A percentile compares a stretch with the other conserved stretches of the same genome.
Evolutionary conservation across 2,329 filamentous ascomycete genomes (phyloP).

Genomic region (Aureobasidium musti): DNA sequence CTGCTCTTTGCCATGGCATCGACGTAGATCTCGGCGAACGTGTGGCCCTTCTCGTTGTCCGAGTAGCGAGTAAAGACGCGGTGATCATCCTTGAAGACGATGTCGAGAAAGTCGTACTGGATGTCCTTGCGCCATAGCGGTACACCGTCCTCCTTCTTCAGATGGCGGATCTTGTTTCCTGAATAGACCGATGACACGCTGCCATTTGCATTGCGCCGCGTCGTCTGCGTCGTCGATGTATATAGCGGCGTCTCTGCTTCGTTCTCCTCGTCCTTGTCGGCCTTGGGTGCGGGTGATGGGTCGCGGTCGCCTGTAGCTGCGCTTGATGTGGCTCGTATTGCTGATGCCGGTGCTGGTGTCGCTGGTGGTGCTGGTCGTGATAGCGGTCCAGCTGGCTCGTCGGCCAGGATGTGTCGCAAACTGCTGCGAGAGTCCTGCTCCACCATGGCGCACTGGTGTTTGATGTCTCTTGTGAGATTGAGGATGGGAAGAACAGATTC

Average conservation of each 20-base stretch:
- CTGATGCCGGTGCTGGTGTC: conserved; percentile 29
- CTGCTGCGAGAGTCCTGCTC: conserved; percentile 31
- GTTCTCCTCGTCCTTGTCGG: conserved; percentile 28
- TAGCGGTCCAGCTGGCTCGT: conserved; percentile 33
- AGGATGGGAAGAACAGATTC: conserved; percentile 2
- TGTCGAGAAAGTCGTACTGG: conserved; percentile 80
- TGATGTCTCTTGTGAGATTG: not conserved
- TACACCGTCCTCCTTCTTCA: conserved; percentile 87
- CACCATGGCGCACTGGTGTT: conserved; percentile 25
- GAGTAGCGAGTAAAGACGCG: conserved; percentile 90
- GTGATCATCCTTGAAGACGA: conserved; percentile 74
- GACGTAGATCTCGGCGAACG: conserved; percentile 94
- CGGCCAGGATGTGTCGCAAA: conserved; percentile 37
- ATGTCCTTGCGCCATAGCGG: conserved; percentile 86
- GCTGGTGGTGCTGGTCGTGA: conserved; percentile 30
- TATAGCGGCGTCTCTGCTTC: conserved; percentile 43
- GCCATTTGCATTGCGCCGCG: conserved; percentile 63
- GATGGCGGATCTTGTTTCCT: conserved; percentile 75
- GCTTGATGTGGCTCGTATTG: conserved; percentile 17
- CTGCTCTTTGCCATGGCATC: conserved; percentile 98
- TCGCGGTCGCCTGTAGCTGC: conserved; percentile 3
- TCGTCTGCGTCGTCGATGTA: conserved; percentile 54
- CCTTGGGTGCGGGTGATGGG: conserved; percentile 2
- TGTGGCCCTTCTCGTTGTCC: conserved; percentile 70
- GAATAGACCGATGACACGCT: conserved; percentile 68